Evolutionary conservation across 495 filamentous ascomycete genomes (phyloP), one percentile per base, ranked within the genome.

Genomic region (Penicillium mononematosum): DNA sequence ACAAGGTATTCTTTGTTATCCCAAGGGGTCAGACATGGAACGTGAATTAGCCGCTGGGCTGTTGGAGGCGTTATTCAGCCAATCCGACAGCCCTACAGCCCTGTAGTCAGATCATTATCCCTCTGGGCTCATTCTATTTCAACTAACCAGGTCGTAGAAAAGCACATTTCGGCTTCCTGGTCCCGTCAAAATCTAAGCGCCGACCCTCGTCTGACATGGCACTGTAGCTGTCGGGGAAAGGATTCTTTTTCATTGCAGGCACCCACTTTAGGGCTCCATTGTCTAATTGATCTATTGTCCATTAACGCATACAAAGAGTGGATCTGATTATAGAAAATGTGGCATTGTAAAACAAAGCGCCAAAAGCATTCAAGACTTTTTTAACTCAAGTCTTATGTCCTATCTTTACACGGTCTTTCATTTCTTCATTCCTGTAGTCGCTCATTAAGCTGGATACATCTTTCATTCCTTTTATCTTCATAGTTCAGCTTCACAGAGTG

Each of bases 201-300:
- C 22, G 14, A 38, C 24, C 48, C 39, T 44, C 25, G 50, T 58
- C 48, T 54, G 58, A 54, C 58, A 57, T 56, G 52, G 56, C 48
- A 51, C 45, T 60, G 53, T 59, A 27, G 52, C 56, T 48, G 24
- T 42, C 20, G 38, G 8, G 8, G 9, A 17, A 48, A 4, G 46
- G 12, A 32, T 8, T 31, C 9, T 45, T 17, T 32, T 34, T 34
- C 46, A 5, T 19, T 48, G 17, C 17, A 46, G 44, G 24, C 43
- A 45, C 19, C 14, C 22, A 27, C 44, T 42, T 34, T 22, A 34
- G 34, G 42, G 51, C 32, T 31, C 17, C 31, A 54, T n/a, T 22
- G 43, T 27, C 53, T 29, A 25, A 46, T 55, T 34, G 42, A n/a
- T 46, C 11, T n/a, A 45, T 27, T 45, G 19, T 29, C 24, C 44